A percentile compares a stretch with the other conserved stretches of the same genome.
phyloP scores from a whole-genome alignment of 2,329 filamentous ascomycete species.

The Xylariaceae sp. region DNA sequence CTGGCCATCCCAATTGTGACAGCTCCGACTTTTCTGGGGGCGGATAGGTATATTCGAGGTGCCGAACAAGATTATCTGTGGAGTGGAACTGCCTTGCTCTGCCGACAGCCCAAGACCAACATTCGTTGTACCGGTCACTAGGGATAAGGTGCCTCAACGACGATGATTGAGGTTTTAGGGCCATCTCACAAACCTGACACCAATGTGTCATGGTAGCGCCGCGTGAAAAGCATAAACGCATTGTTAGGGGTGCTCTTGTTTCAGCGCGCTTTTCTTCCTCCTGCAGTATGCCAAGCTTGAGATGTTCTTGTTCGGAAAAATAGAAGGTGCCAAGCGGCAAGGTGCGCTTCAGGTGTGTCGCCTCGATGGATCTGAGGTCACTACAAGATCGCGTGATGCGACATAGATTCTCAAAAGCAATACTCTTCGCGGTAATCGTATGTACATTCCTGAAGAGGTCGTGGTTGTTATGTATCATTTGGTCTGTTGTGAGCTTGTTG shows the following conservation, averaged over 20 bases:
- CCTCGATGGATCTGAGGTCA: conserved; percentile 4
- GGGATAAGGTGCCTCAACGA: neutral
- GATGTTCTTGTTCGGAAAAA: conserved; percentile 3
- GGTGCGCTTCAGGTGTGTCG: conserved; percentile 6
- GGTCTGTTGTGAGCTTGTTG: neutral
- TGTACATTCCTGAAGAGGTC: conserved; percentile 4
- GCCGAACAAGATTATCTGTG: conserved; percentile 2
- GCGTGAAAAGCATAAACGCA: conserved; percentile 12
- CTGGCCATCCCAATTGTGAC: neutral
- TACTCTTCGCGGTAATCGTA: conserved; percentile 3
- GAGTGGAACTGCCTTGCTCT: conserved; percentile 5
- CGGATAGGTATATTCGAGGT: conserved; percentile 12
- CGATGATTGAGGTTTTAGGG: neutral
- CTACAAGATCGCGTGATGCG: conserved; percentile 5
- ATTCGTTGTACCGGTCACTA: neutral
- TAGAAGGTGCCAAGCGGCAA: conserved; percentile 3
- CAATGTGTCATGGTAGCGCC: neutral
- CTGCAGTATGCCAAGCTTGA: neutral
- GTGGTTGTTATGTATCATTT: conserved; percentile 1
- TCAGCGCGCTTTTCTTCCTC: conserved; percentile 4
- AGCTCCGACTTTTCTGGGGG: neutral
- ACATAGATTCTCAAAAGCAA: conserved; percentile 3
- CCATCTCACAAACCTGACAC: conserved; percentile 9
- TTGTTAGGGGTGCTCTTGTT: conserved; percentile 3
- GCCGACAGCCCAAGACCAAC: conserved; percentile 11